Evolutionary conservation across 164 flowering plant genomes (phyloP), one percentile per base, ranked within the genome.

Genomic region (Liquidambar formosana): DNA sequence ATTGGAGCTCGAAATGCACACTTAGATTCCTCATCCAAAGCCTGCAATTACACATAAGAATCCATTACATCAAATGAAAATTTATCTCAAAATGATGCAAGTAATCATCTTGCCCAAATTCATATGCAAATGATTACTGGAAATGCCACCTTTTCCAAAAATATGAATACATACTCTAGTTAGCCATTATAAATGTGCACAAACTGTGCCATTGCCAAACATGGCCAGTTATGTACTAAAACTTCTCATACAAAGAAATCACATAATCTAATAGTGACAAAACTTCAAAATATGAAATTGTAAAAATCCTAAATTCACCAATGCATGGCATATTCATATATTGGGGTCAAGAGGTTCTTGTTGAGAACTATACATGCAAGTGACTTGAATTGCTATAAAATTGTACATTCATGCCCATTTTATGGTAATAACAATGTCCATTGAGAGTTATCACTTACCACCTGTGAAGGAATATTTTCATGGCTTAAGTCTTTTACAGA

Each of bases 1-100:
- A 82, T 65, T 56, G 91, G 88, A 61, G 85, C 74, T 62, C 85
- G 89, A 70, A 83, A 84, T 58, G 75, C 65, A 65, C 65, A 66
- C 56, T 64, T 74, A 57, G 76, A 64, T 58, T 74, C 77, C 69
- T 77, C 80, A 58, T 62, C 72, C 38, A 59, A 57, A 73, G 51
- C 67, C 94, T 91, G 85, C 67, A 77, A 23, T 28, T 10, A 51
- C 33, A 44, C 38, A 62, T 11, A 77, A 65, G 11, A 56, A 66
- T 38, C 3, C 21, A 60, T 57, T 64, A 60, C 19, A 45, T 51
- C 61, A 38, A 19, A 16, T 48, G 18, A 5, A 52, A 28, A 8
- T n/a, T 69, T 11, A 26, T 23, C 21, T 63, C 26, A 63, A n/a
- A 66, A 49, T 48, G 60, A 66, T 18, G n/a, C 26, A 53, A 18